A percentile compares a stretch with the other conserved stretches of the same genome.
These are phyloP conservation scores for Globisporangium middletonii DNA, from an alignment of 352 stramenopile species.

Conservation along the genomic window DNA sequence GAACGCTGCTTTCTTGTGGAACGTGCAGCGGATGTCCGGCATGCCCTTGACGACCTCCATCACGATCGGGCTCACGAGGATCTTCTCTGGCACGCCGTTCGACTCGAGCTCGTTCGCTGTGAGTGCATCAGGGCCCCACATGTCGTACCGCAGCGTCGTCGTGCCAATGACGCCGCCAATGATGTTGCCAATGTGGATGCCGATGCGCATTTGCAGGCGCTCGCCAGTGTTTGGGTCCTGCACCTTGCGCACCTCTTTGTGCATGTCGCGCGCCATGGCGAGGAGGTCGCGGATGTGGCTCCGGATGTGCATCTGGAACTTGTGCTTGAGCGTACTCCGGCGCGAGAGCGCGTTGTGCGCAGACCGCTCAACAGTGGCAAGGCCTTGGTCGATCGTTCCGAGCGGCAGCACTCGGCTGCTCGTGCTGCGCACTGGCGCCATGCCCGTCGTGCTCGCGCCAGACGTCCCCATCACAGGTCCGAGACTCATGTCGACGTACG, in stretches of 20 bases:
- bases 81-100: constrained; percentile 76
- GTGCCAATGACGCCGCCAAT: constrained; percentile 86
- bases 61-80: constrained; percentile 72
- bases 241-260: constrained; percentile 81
- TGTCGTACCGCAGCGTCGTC: constrained; percentile 84
- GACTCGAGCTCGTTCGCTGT: constrained; percentile 86
- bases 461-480: constrained; percentile 32
- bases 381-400: constrained; percentile 12
- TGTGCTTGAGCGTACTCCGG: constrained; percentile 72
- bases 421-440: constrained; percentile 8
- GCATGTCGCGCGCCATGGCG: constrained; percentile 82
- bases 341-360: constrained; percentile 18
- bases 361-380: constrained; percentile 13
- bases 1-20: constrained; percentile 77
- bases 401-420: constrained; percentile 54
- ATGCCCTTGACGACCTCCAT: constrained; percentile 82
- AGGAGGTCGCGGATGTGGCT: constrained; percentile 77
- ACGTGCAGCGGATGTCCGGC: constrained; percentile 76
- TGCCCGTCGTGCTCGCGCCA: constrained; percentile 9
- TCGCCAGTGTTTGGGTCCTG: constrained; percentile 81
- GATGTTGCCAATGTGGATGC: constrained; percentile 86
- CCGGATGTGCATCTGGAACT: constrained; percentile 76
- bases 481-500: constrained; percentile 84
- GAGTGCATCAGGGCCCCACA: constrained; percentile 81
- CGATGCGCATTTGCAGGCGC: constrained; percentile 82